A percentile compares a stretch with the other conserved stretches of the same genome.
Evolutionary conservation across 179 eudicot genomes (phyloP).

Genomic region (Silene noctiflora): DNA sequence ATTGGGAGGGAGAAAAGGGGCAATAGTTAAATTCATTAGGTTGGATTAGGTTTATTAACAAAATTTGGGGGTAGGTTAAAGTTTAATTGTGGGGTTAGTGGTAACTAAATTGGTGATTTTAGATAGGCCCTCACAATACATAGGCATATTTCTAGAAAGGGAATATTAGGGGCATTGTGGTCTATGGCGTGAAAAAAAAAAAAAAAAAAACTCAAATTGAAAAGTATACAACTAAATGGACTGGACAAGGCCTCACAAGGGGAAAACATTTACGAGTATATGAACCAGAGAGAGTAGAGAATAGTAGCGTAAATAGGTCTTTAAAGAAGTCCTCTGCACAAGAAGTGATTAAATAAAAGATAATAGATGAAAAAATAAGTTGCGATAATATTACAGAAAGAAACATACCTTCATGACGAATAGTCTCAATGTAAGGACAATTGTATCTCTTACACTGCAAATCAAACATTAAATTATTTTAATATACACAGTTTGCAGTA

Average conservation of each 20-base stretch:
- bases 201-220: background rate
- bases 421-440: slow-evolving; percentile 75
- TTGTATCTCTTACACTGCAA: slow-evolving; percentile 82
- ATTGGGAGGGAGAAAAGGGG: background rate
- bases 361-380: background rate
- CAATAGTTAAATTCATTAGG: background rate
- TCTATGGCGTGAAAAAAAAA: too few relatives aligned
- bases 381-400: background rate
- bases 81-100: background rate
- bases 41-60: background rate
- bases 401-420: slow-evolving; percentile 64
- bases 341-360: background rate
- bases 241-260: background rate
- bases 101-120: background rate
- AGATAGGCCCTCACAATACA: background rate
- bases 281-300: background rate
- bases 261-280: background rate
- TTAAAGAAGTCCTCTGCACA: background rate
- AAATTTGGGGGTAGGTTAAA: background rate
- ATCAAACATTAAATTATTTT: slow-evolving; percentile 15
- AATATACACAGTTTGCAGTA: background rate
- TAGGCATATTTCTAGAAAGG: background rate
- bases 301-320: background rate
- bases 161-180: too few relatives aligned
- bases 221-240: background rate